Base-by-base conservation (phyloP, 2,329 filamentous ascomycete genomes). In the Ceratocystis ficicola region DNA sequence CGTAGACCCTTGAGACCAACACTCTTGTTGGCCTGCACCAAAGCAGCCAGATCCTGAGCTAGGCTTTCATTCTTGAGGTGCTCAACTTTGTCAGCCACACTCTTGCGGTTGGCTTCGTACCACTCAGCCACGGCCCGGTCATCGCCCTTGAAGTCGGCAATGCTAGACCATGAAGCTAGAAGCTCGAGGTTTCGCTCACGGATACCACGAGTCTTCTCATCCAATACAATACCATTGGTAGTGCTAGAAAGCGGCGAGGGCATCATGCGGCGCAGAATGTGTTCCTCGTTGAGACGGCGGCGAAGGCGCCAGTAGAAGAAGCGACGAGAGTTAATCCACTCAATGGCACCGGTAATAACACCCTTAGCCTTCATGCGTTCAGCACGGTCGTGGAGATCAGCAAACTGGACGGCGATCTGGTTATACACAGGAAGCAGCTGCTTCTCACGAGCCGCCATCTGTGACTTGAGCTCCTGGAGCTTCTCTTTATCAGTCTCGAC, bases 271-370 rank as follows among this genome's bases (percentile, higher is more conserved):
- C 92, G 94, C 75, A 99, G 83, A 72, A 99, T 90, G 76, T 95
- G 90, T 79, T 99, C 94, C 79, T 99, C 94, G 77, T 95, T 97
- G 74, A 99, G 83, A 78, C 94, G 86, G 75, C 94, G 89, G 77
- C 95, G 92, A 69, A 96, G 87, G 77, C 94, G 93, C 94, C 95
- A 99, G 88, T 97, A 99, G 83, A 99, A 97, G 89, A 94, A 97
- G 74, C 93, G 88, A 70, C 94, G 87, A 8, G 93, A 87, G 72
- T 96, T 88, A 75, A 84, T 81, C 94, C 93, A 97, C 73, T 87
- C 83, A 50, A 99, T 82, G 12, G 86, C 79, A 72, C 89, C 84
- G 69, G 94, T 90, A 72, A 99, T 96, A 66, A 88, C 87, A 69
- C 91, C 88, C 86, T 99, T 99, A 76, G 94, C 94, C 80, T 96